Conservation (phyloP, 345 rosid genomes). For the Salix brachista region DNA sequence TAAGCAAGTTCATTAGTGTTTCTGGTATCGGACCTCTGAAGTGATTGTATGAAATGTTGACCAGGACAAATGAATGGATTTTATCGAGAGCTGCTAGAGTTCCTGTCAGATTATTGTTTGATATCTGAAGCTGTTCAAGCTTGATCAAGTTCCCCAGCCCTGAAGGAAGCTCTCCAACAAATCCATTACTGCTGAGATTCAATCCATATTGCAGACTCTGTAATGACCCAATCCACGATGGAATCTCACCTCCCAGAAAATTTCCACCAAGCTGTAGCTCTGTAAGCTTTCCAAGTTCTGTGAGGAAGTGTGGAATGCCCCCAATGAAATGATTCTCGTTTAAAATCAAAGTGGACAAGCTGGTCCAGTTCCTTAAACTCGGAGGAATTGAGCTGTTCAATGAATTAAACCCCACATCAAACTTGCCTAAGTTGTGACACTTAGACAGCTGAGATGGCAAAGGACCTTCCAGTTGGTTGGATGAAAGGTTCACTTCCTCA, state of each 20-base stretch:
- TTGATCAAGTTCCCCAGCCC: slow-evolving; percentile 35
- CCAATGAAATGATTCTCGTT: slow-evolving; percentile 55
- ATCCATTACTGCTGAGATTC: slow-evolving; percentile 58
- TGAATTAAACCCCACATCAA: slow-evolving; percentile 62
- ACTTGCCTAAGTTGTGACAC: slow-evolving; percentile 35
- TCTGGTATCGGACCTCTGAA: slow-evolving; percentile 70
- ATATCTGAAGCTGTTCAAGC: slow-evolving; percentile 52
- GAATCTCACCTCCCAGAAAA: slow-evolving; percentile 61
- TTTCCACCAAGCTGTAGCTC: slow-evolving; percentile 63
- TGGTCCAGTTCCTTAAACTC: slow-evolving; percentile 46
- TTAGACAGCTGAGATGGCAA: slow-evolving; percentile 57
- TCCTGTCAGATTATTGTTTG: slow-evolving; percentile 66
- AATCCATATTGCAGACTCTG: slow-evolving; percentile 42
- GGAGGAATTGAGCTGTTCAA: slow-evolving; percentile 55
- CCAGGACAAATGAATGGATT: slow-evolving; percentile 34
- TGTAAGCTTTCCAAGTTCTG: slow-evolving; percentile 44
- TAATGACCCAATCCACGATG: slow-evolving; percentile 49
- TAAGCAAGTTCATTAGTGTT: slow-evolving; percentile 25
- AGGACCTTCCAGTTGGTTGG: slow-evolving; percentile 54
- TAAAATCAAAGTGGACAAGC: slow-evolving; percentile 48
- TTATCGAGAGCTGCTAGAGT: slow-evolving; percentile 37
- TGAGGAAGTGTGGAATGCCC: slow-evolving; percentile 54
- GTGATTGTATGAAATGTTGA: slow-evolving; percentile 57
- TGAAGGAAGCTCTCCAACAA: slow-evolving; percentile 56
- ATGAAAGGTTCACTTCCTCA: slow-evolving; percentile 45